Base-by-base conservation (phyloP, 148 eudicot genomes). In the Chenopodium album region DNA sequence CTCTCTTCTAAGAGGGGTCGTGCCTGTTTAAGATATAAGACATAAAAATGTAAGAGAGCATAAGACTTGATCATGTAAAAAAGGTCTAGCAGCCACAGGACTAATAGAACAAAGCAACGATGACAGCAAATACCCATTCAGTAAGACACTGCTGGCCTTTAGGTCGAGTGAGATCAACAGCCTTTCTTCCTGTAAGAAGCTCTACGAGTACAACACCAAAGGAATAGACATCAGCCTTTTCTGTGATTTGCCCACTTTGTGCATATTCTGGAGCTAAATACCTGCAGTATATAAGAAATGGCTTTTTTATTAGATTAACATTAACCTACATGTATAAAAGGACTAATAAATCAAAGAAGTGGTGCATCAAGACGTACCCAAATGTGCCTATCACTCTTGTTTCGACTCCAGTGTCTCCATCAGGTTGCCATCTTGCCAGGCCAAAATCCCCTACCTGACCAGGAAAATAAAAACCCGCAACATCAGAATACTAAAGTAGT, bases 191-290 rank as follows among this genome's bases (percentile, higher is more conserved):
- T 1, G 93, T 92, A 20, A 92, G 85, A 56, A 92, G 85, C 83
- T 92, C 95, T 22, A 92, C 91, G 74, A 92, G 81, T 23, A 92
- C 95, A 48, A 92, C 93, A 20, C 95, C 95, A 69, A 92, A 92
- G 17, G 93, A 90, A 79, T 92, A 92, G 23, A 92, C 95, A 78
- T 92, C 95, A 7, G 93, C 93, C 78, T 92, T 92, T 77, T 92
- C 95, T 3, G 95, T 90, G 85, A 92, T 92, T 69, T 92, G 93
- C 19, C 95, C 95, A 79, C 92, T 92, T 83, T 90, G 93, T 74
- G 93, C 95, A 79, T 90, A 92, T 87, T 92, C 93, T 26, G 95
- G 95, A 77, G 95, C 93, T 85, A 92, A 82, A 76, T 92, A 92
- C 86, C 95, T 92, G 63, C 76, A 52, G 60, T 19, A 78, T n/a